Evolutionary conservation across 805 yeast genomes (phyloP).

Genomic region (Zygosaccharomyces rouxii): DNA sequence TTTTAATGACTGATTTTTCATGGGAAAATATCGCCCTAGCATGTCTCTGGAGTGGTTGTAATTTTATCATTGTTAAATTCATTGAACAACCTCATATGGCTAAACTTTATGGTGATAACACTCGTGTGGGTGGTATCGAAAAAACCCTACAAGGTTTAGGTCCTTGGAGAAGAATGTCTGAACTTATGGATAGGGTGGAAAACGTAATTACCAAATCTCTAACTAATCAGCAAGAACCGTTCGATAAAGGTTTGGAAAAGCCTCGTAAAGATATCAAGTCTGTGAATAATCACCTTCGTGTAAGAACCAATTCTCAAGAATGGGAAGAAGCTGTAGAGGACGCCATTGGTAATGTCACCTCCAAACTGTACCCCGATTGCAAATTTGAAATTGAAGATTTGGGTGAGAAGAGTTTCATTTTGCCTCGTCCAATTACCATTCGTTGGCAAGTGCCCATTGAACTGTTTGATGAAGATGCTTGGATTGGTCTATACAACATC

Average conservation of each 20-base stretch:
- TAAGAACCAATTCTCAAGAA: constrained; percentile 10
- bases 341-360: constrained; percentile 19
- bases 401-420: constrained; percentile 32
- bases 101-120: constrained; percentile 64
- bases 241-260: constrained; percentile 32
- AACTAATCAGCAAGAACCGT: constrained; percentile 41
- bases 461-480: constrained; percentile 48
- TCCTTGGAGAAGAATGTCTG: constrained; percentile 36
- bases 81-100: constrained; percentile 77
- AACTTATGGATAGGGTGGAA: constrained; percentile 41
- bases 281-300: not conserved
- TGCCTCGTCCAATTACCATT: constrained; percentile 45
- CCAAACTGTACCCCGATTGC: constrained; percentile 25
- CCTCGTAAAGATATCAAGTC: constrained; percentile 1
- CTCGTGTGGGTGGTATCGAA: constrained; percentile 51
- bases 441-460: constrained; percentile 50
- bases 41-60: constrained; percentile 61
- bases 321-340: constrained; percentile 21
- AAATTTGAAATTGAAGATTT: constrained; percentile 31
- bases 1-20: constrained; percentile 54
- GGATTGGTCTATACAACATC: constrained; percentile 74
- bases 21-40: constrained; percentile 47
- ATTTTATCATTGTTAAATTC: constrained; percentile 62
- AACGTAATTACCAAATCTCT: constrained; percentile 19
- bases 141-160: constrained; percentile 37